Conservation (phyloP, 1,139 yeast species). For the Meyerozyma guilliermondii region DNA sequence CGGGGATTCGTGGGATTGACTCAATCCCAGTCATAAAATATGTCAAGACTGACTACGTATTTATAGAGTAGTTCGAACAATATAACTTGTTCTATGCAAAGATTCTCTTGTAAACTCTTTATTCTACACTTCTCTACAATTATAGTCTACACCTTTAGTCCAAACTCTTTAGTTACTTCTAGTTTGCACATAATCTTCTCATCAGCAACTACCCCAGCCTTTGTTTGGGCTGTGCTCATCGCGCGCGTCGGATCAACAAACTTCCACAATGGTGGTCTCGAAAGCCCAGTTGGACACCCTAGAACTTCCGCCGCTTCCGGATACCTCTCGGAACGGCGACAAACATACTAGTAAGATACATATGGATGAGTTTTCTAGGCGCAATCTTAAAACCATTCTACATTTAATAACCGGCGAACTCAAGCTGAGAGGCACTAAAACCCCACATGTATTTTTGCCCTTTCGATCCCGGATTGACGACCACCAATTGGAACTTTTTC, state of each 20-base stretch:
- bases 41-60: not conserved
- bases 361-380: conserved; percentile 51
- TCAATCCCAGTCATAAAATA: not conserved
- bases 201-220: not conserved
- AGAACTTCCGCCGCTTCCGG: conserved; percentile 15
- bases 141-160: no score
- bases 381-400: conserved; percentile 57
- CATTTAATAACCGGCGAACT: conserved; percentile 64
- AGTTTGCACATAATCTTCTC: no score
- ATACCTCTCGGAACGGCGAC: conserved; percentile 4
- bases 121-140: no score
- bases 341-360: conserved; percentile 9
- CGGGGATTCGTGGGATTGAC: not conserved
- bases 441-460: conserved; percentile 64
- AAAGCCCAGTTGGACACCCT: conserved; percentile 6
- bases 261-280: not conserved
- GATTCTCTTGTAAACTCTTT: no score
- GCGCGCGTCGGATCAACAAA: conserved; percentile 2
- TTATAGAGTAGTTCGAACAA: not conserved
- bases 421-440: conserved; percentile 51
- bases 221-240: conserved; percentile 1
- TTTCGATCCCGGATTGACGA: conserved; percentile 65
- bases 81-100: not conserved
- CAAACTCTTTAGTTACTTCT: no score
- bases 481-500: conserved; percentile 46